Percentiles rank a stretch among this genome's conserved stretches.
Conservation (phyloP, 768 basidiomycete species). For the Termitomyces sp. region DNA sequence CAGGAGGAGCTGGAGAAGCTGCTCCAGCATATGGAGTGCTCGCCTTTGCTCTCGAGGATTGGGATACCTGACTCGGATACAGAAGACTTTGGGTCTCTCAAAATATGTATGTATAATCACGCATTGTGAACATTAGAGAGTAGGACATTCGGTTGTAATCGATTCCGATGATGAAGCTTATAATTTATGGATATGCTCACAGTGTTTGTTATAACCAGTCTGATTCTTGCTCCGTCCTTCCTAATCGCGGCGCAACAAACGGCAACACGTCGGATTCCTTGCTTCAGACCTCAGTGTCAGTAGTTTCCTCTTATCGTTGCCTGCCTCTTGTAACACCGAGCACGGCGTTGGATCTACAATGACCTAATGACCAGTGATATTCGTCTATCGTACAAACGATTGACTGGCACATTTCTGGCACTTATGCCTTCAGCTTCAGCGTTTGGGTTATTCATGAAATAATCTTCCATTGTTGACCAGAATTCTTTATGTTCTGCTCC, state of each 20-base stretch:
- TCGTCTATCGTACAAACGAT: too few species aligned
- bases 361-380: too few species aligned
- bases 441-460: too few species aligned
- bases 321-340: too few species aligned
- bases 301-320: background rate
- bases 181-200: background rate
- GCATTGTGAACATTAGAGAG: background rate
- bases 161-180: background rate
- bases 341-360: too few species aligned
- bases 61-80: conserved; percentile 42
- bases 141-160: background rate
- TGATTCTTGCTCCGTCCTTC: background rate
- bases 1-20: conserved; percentile 52
- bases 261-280: background rate
- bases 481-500: too few species aligned
- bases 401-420: too few species aligned
- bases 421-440: too few species aligned
- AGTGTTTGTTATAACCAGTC: background rate
- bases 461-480: too few species aligned
- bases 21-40: conserved; percentile 64
- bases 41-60: conserved; percentile 75
- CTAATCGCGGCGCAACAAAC: too few species aligned
- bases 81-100: background rate
- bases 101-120: background rate
- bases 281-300: background rate